These are phyloP conservation scores for Paradendryphiella salina DNA, from an alignment of 2,329 filamentous ascomycete species.

Conservation along the genomic window DNA sequence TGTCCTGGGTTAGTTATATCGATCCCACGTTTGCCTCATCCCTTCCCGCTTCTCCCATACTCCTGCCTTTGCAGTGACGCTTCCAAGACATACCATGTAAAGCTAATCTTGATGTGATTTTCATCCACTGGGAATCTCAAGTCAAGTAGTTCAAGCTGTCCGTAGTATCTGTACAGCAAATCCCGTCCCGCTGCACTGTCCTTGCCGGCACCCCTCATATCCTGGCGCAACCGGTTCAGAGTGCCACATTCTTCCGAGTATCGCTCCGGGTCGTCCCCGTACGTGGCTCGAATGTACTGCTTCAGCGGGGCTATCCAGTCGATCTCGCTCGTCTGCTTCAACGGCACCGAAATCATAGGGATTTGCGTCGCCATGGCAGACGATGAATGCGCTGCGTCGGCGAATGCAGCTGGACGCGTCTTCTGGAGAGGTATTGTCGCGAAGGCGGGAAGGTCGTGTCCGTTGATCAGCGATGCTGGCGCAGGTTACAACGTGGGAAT, in stretches of 20 bases:
- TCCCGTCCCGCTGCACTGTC: constrained; percentile 94
- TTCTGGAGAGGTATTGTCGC: constrained; percentile 23
- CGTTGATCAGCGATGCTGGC: constrained; percentile 9
- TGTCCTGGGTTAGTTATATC: constrained; percentile 48
- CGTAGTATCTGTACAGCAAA: constrained; percentile 95
- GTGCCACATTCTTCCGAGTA: constrained; percentile 95
- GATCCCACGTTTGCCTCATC: neutral
- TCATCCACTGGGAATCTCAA: constrained; percentile 96
- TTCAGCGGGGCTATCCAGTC: constrained; percentile 96
- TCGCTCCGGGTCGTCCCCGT: constrained; percentile 94
- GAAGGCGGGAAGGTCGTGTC: neutral
- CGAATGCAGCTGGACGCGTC: constrained; percentile 17
- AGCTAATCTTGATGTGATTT: constrained; percentile 98
- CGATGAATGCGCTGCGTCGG: constrained; percentile 6
- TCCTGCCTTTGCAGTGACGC: neutral
- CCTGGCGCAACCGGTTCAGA: constrained; percentile 91
- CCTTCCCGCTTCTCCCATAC: neutral
- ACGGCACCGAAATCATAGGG: constrained; percentile 92
- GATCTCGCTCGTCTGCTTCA: constrained; percentile 95
- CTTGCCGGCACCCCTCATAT: constrained; percentile 96
- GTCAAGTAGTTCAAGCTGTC: constrained; percentile 92
- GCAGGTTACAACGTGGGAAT: constrained; percentile 9
- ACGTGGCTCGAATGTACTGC: constrained; percentile 87
- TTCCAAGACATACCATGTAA: constrained; percentile 74
- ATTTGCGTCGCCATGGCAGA: constrained; percentile 56